A percentile compares a stretch with the other conserved stretches of the same genome.
Conservation (phyloP, 1,284 basidiomycete genomes). For the Ustilago loliicola region DNA sequence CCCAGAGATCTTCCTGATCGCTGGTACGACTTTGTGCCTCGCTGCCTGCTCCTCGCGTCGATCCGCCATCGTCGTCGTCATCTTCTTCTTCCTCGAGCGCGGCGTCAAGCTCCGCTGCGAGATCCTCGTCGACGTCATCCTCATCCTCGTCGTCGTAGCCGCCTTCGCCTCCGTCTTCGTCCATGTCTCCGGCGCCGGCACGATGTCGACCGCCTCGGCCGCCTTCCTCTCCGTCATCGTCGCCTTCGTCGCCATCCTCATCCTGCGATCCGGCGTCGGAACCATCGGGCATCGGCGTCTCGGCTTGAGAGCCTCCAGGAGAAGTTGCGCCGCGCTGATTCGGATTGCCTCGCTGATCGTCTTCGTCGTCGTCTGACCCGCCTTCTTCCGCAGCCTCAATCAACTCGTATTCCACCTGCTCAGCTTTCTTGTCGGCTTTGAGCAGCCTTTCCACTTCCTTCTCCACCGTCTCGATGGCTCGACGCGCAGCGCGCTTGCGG, state of each 20-base stretch:
- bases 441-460: slow-evolving; percentile 93
- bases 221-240: slow-evolving; percentile 43
- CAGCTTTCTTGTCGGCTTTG: slow-evolving; percentile 85
- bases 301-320: slow-evolving; percentile 35
- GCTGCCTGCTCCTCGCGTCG: slow-evolving; percentile 66
- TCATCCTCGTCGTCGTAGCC: slow-evolving; percentile 74
- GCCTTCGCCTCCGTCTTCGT: slow-evolving; percentile 70
- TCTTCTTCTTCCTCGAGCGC: slow-evolving; percentile 70
- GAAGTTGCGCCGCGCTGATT: slow-evolving; percentile 58
- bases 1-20: slow-evolving; percentile 62
- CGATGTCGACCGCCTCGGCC: slow-evolving; percentile 25
- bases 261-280: slow-evolving; percentile 42
- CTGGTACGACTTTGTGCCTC: slow-evolving; percentile 58
- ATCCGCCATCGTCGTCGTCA: slow-evolving; percentile 76
- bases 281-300: slow-evolving; percentile 40
- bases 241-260: slow-evolving; percentile 44
- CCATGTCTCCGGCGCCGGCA: slow-evolving; percentile 64
- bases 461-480: slow-evolving; percentile 97
- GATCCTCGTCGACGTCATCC: slow-evolving; percentile 75
- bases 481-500: slow-evolving; percentile 85
- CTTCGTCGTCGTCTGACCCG: slow-evolving; percentile 56
- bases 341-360: slow-evolving; percentile 34
- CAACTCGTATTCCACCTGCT: slow-evolving; percentile 75
- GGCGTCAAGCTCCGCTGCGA: slow-evolving; percentile 73
- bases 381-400: slow-evolving; percentile 65